A percentile compares a stretch with the other conserved stretches of the same genome.
Conservation (phyloP, 2,329 filamentous ascomycete species). For the Fusarium beomiforme region DNA sequence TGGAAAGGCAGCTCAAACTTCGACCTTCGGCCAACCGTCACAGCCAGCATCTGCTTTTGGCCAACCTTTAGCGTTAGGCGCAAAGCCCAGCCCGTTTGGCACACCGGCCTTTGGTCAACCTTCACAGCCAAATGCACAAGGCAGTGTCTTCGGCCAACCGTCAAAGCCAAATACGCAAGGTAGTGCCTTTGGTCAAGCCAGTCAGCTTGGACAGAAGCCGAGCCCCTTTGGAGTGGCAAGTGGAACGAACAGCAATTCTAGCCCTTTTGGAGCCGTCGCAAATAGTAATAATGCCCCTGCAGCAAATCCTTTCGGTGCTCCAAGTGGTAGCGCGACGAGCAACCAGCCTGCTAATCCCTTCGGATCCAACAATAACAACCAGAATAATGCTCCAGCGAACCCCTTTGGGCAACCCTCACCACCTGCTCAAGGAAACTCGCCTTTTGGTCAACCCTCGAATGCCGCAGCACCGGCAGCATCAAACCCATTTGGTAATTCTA, state of each 20-base stretch:
- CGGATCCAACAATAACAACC: conserved; percentile 26
- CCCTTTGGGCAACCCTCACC: conserved; percentile 44
- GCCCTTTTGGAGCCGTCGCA: conserved; percentile 41
- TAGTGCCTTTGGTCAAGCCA: conserved; percentile 49
- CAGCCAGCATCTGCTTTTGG: conserved; percentile 24
- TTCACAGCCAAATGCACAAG: conserved; percentile 42
- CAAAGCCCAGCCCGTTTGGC: conserved; percentile 20
- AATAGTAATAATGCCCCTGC: conserved; percentile 36
- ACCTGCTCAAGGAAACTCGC: conserved; percentile 19
- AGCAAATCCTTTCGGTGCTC: conserved; percentile 45
- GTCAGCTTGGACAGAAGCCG: conserved; percentile 50
- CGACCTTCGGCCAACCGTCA: conserved; percentile 48
- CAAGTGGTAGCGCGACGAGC: conserved; percentile 17
- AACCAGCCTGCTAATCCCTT: conserved; percentile 36
- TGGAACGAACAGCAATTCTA: conserved; percentile 36
- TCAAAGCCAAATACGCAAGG: conserved; percentile 42
- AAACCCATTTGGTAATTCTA: conserved; percentile 43
- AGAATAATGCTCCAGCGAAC: conserved; percentile 25
- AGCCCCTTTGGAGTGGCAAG: conserved; percentile 50
- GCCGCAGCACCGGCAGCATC: conserved; percentile 25
- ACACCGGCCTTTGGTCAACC: conserved; percentile 51
- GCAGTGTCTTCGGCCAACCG: conserved; percentile 49
- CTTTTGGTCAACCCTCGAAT: conserved; percentile 37
- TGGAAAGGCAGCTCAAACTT: conserved; percentile 48
- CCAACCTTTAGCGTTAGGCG: conserved; percentile 31